Base-by-base conservation (phyloP, 768 basidiomycete genomes). In the Lentinula aciculospora region DNA sequence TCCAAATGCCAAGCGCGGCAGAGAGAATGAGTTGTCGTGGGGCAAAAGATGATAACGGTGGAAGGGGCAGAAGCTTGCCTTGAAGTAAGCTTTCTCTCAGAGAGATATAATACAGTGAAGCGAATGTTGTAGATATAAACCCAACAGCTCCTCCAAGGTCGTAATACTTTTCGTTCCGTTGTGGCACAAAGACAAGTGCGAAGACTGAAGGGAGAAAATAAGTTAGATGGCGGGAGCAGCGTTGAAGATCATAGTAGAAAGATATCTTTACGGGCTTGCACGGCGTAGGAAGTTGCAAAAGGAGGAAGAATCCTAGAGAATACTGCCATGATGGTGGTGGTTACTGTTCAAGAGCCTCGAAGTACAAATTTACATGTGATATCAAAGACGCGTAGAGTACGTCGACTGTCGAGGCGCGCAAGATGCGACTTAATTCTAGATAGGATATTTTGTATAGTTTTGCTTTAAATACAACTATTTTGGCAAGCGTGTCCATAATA, bases 141-240 rank as follows among this genome's bases (percentile, higher is more conserved):
- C 88, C 88, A 3, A 81, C 46, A 0, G 84, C 76, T 19, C 88
- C 89, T 27, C 80, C 75, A 1, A 89, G 69, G 65, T 91, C 88
- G 61, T 82, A 91, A 64, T 74, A 88, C 61, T 71, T 83, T 48
- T 89, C 87, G 51, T 81, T 80, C 39, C 83, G 75, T 58, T 76
- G 79, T 2, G 88, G 89, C 3, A 89, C 82, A 58, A 85, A 86
- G 19, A 86, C 69, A 4, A 77, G 56, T 0, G 85, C 88, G 51
- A 81, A 77, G 4, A 76, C 81, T 82, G 57, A 4, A 23, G 47
- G 17, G 40, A 57, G 58, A 57, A 32, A 51, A 47, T 31, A 6
- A 15, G n/a, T 19, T n/a, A n/a, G 2, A 9, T 32, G 17, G 4
- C 13, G n/a, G n/a, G 3, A 42, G 19, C 7, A 25, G 42, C 3